Evolutionary conservation across 1,284 basidiomycete genomes (phyloP), one percentile per base, ranked within the genome.

Genomic region (Tausonia pullulans): DNA sequence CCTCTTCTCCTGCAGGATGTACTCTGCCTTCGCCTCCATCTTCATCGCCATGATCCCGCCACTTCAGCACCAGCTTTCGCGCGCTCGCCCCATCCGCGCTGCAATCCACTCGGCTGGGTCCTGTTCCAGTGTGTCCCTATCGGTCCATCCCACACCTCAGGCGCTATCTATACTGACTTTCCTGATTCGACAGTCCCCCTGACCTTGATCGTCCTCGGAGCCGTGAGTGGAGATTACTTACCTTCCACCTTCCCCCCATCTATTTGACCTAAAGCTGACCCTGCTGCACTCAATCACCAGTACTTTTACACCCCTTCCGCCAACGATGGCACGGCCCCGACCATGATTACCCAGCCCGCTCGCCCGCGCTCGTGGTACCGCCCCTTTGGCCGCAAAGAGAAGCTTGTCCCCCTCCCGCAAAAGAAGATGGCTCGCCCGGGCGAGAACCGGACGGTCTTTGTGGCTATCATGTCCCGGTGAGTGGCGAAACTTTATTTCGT

Each of bases 191-290:
- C 71, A 73, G 78, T 97, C 69, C 93, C 93, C 0, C 74, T 96
- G 40, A 96, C 93, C 3, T 79, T 97, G 50, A 82, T 97, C 67
- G 91, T 96, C 7, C 84, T 97, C 54, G 93, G 93, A 14, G 91
- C 89, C 13, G 58, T 59, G 27, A 44, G 58, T 59, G 41, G 14
- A 41, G 41, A 14, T 13, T 61, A 45, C 51, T 61, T 53, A n/a
- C 44, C 40, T 56, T 1, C 48, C 45, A 13, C 49, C 58, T 14
- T 59, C 16, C 43, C 27, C 46, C 11, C 41, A 13, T 27, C 11
- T 3, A 6, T 44, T 44, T 11, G n/a, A 27, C 27, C 27, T 27
- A 27, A 27, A 27, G 27, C 27, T 27, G 27, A 27, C 27, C 27
- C 27, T 27, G 27, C 27, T 27, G 27, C 27, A 27, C 27, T 27